A percentile compares a stretch with the other conserved stretches of the same genome.
These are phyloP conservation scores for Boletus vermiculosoides DNA, from an alignment of 768 basidiomycete genomes.

Conservation along the genomic window DNA sequence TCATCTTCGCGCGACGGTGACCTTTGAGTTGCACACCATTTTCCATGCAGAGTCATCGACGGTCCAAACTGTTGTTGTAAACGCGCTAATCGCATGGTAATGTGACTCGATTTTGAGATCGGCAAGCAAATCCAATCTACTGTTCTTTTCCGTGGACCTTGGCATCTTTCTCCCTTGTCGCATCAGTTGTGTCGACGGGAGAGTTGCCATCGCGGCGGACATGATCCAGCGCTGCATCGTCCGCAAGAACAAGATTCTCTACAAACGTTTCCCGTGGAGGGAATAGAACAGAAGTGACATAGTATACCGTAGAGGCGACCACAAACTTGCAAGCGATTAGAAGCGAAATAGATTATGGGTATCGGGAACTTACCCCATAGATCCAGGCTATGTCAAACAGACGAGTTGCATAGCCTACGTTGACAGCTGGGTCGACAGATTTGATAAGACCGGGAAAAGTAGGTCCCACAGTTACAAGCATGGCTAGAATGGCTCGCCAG, in stretches of 20 bases:
- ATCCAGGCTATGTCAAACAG: constrained; percentile 76
- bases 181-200: neutral
- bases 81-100: neutral
- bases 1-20: constrained; percentile 17
- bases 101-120: constrained; percentile 5
- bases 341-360: neutral
- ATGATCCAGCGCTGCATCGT: constrained; percentile 7
- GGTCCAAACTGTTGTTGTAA: neutral
- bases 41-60: neutral
- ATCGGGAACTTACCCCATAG: constrained; percentile 55
- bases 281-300: constrained; percentile 25
- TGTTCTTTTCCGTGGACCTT: constrained; percentile 1
- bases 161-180: neutral
- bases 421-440: constrained; percentile 64
- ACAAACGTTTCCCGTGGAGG: constrained; percentile 28
- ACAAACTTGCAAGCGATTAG: constrained; percentile 18
- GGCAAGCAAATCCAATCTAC: constrained; percentile 6
- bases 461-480: constrained; percentile 67
- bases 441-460: constrained; percentile 76
- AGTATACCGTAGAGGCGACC: constrained; percentile 26
- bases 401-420: constrained; percentile 54
- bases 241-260: constrained; percentile 24
- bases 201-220: neutral
- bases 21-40: neutral
- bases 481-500: constrained; percentile 73